Base-by-base conservation (phyloP, 1,284 basidiomycete genomes). In the Apiotrichum gracile region DNA sequence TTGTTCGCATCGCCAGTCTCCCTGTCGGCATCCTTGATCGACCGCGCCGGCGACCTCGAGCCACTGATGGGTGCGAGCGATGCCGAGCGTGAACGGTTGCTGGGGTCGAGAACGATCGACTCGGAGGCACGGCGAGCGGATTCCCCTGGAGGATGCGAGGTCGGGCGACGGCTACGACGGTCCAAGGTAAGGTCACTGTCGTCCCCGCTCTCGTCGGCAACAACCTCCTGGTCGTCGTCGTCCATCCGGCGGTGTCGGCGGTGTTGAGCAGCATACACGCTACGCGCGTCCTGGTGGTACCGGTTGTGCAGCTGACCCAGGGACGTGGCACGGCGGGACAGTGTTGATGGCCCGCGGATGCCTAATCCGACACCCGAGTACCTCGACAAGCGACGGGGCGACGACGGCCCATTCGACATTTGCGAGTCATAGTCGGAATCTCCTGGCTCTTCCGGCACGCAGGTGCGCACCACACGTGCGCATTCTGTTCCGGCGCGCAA, bases 401-500 rank as follows among this genome's bases (percentile, higher is more conserved):
- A 38, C 24, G 35, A 13, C n/a, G 21, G 14, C 10, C 41, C 41
- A 47, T 40, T 47, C n/a, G 39, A 21, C 9, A 10, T 19, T 4
- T 9, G 41, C 6, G 49, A 55, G 35, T 57, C 50, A 26, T 42
- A 57, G 29, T 51, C 46, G 29, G 49, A 47, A 17, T 52, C 51
- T n/a, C 42, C 51, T 73, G 70, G 44, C 69, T 60, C 58, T 22
- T 67, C 64, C 9, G 67, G 65, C 51, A 90, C 72, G 68, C 86
- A 89, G 52, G 85, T 80, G 70, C 87, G 88, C 55, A 93, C 86
- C 10, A 88, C 82, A 9, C 84, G 81, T 29, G 90, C 85, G 69
- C 91, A 93, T 61, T 93, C 90, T n/a, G 86, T 85, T 26, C 88
- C 90, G 22, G 87, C 84, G 63, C 90, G 87, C 57, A 94, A 77